Base-by-base conservation (phyloP, 768 basidiomycete species). In the Tylopilus sp. region DNA sequence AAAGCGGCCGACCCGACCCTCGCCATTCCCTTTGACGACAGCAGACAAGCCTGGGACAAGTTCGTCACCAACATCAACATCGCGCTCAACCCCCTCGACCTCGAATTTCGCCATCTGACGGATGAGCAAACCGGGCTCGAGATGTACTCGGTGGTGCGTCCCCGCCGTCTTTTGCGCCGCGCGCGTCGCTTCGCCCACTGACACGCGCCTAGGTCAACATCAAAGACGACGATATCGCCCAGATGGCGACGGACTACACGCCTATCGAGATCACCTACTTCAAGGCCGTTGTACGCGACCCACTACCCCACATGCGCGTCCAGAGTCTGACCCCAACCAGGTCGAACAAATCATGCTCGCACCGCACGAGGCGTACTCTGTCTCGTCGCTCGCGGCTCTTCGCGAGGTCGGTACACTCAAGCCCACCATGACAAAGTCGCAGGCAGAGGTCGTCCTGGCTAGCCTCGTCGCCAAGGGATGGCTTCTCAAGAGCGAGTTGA, bases 301-400 rank as follows among this genome's bases (percentile, higher is more conserved):
- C 23, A 23, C 5, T 22, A n/a, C 9, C 6, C 28, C 11, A 10
- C 7, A 11, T 30, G 10, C 10, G 9, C 26, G 13, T 6, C 6
- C 2, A n/a, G 8, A 17, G 21, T 3, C 48, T 50, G 30, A 48
- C 28, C n/a, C 15, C 17, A 33, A 20, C 21, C 58, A 95, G 92
- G 78, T 95, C 36, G 88, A 93, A 61, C 86, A 88, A 69, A 93
- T 95, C 59, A 86, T 94, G 79, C 75, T 85, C 17, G 88, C 91
- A 7, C 82, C 88, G 6, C 76, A 77, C 38, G 81, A 86, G 61
- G 72, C 86, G 0, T 95, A 77, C 65, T 91, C 85, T 17, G 77
- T 91, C 11, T 86, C 88, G 0, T 90, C 89, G 5, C 69, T 89
- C 22, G 84, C 82, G 3, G 91, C 90, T 1, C 71, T 91, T 38